Evolutionary conservation across 331 rosid species (phyloP).

Genomic region (Malus hybrid): DNA sequence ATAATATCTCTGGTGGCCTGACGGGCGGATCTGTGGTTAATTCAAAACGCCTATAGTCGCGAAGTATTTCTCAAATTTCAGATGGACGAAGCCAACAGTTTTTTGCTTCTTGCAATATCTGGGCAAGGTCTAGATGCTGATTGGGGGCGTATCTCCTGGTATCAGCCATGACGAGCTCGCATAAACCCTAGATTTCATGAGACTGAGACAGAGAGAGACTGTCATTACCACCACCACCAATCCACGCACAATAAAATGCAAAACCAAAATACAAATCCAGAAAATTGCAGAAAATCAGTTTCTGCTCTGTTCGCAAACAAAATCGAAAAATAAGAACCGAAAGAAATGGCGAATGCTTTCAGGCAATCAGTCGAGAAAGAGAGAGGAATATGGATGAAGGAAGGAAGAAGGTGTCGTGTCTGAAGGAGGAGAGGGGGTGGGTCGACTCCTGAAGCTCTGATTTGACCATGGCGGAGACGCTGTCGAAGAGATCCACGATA

Average conservation of each 20-base stretch:
- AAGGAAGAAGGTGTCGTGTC: too few species aligned
- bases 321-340: neutral
- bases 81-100: conserved; percentile 73
- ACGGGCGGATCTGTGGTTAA: conserved; percentile 49
- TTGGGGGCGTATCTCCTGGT: too few species aligned
- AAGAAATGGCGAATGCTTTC: neutral
- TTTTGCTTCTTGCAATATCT: conserved; percentile 51
- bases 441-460: too few species aligned
- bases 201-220: neutral
- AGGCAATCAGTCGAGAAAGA: neutral
- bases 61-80: conserved; percentile 73
- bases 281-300: neutral
- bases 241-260: neutral
- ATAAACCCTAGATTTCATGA: conserved; percentile 18
- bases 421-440: too few species aligned
- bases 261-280: neutral
- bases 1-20: too few species aligned
- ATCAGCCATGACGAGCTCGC: conserved; percentile 36
- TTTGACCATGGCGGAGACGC: too few species aligned
- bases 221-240: neutral
- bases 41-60: conserved; percentile 41
- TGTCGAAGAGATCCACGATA: too few species aligned
- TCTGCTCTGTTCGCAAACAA: neutral
- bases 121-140: conserved; percentile 48
- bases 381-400: too few species aligned